phyloP scores from a whole-genome alignment of 2,329 filamentous ascomycete species.

The Arachnopeziza araneosa region DNA sequence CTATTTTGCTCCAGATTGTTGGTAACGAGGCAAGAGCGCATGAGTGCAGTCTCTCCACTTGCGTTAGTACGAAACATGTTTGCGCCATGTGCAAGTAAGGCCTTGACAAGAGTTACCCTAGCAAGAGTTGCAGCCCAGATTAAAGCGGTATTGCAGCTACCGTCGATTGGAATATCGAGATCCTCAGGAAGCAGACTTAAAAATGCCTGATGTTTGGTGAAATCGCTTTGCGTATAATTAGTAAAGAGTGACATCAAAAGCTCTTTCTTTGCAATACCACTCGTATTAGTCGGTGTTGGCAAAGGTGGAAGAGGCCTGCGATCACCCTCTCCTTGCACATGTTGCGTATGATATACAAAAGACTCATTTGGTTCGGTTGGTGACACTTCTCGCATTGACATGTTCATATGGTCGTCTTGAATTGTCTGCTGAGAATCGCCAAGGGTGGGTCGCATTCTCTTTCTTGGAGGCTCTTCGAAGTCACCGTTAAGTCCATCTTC shows the following conservation, averaged over 20 bases:
- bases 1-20: conserved; percentile 90
- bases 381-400: conserved; percentile 56
- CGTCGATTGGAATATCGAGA: conserved; percentile 87
- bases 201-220: conserved; percentile 69
- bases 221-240: conserved; percentile 59
- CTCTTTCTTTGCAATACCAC: conserved; percentile 74
- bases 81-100: conserved; percentile 77
- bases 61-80: conserved; percentile 85
- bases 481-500: conserved; percentile 42
- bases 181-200: conserved; percentile 70
- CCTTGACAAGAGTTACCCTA: conserved; percentile 72
- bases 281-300: conserved; percentile 52
- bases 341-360: conserved; percentile 55
- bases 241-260: conserved; percentile 79
- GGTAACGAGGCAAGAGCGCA: conserved; percentile 86
- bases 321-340: conserved; percentile 44
- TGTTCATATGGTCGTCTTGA: conserved; percentile 38
- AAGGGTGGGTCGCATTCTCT: conserved; percentile 60
- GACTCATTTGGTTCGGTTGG: conserved; percentile 78
- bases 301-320: conserved; percentile 60
- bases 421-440: conserved; percentile 33
- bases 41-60: conserved; percentile 85
- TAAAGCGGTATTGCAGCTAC: conserved; percentile 80
- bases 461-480: conserved; percentile 70
- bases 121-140: conserved; percentile 96